Evolutionary conservation across 2,329 filamentous ascomycete species (phyloP), one percentile per base, ranked within the genome.

Genomic region (Dothideomycetes sp.): DNA sequence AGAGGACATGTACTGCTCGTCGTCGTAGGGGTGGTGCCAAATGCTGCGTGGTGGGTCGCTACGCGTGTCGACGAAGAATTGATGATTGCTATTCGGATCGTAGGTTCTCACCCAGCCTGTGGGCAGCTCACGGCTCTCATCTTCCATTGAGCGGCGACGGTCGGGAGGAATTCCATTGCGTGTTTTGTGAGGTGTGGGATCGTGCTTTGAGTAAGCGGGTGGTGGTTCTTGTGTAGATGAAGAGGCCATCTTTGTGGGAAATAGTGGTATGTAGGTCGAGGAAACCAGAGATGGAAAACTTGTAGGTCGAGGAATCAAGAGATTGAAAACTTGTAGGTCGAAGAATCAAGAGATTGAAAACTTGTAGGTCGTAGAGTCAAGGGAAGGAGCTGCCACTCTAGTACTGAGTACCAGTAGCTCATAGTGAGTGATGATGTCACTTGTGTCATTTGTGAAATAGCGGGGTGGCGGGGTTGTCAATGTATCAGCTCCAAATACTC

Each of bases 21-120:
- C 75, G 50, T 79, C 76, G 54, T 76, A 72, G 0, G 76, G 75
- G 51, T 79, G 76, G 31, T 69, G 64, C 76, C 76, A 79, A 49
- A 74, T 76, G 43, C 69, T 70, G 33, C 72, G 67, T 1, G 74
- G 73, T 1, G 74, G 74, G 10, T 68, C 57, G 19, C 62, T 56
- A 20, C 51, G 67, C 1, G 73, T 78, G 56, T 79, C 71, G 51
- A 79, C 74, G 57, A 76, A 79, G 67, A 77, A 80, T 50, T 78
- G 74, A 51, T 79, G 76, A 13, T 68, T 53, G 10, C 63, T 64
- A 37, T 69, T 51, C 1, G 65, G 53, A 51, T 80, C 75, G 54
- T 69, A 78, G 44, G 68, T 64, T 3, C 76, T 62, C 1, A 77
- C 59, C 75, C 75, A 79, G 29, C 74, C 73, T 11, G 56, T 44